Conservation (phyloP, 345 rosid species). For the Bretschneidera sinensis region DNA sequence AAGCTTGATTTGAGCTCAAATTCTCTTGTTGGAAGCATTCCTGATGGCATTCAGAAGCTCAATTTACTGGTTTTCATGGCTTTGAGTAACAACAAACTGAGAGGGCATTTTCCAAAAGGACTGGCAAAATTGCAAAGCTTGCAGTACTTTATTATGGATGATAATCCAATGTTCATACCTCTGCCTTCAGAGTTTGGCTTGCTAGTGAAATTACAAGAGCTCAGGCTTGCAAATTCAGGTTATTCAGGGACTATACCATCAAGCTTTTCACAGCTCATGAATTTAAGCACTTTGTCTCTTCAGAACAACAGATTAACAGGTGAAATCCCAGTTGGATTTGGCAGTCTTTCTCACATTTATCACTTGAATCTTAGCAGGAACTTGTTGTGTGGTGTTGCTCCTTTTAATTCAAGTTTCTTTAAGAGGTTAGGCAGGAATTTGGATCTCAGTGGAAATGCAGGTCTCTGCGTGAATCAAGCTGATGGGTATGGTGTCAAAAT, state of each 20-base stretch:
- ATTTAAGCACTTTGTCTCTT: conserved; percentile 72
- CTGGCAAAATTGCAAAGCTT: conserved; percentile 50
- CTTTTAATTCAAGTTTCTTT: conserved; percentile 60
- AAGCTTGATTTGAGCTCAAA: conserved; percentile 90
- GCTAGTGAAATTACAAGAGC: conserved; percentile 62
- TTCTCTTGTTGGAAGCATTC: conserved; percentile 49
- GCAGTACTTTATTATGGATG: conserved; percentile 85
- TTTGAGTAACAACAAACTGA: conserved; percentile 61
- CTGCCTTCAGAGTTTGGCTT: conserved; percentile 59
- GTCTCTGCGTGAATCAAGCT: conserved; percentile 65
- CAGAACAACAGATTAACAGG: conserved; percentile 74
- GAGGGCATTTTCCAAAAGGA: conserved; percentile 56
- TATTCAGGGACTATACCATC: conserved; percentile 63
- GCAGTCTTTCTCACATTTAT: conserved; percentile 47
- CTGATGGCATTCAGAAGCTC: conserved; percentile 51
- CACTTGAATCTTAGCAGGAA: conserved; percentile 82
- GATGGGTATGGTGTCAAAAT: conserved; percentile 54
- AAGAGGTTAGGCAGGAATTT: conserved; percentile 64
- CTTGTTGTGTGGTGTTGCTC: conserved; percentile 58
- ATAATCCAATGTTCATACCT: conserved; percentile 62
- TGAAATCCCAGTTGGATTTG: conserved; percentile 54
- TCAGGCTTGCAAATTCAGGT: conserved; percentile 73
- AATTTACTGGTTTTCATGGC: conserved; percentile 58
- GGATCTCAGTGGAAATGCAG: conserved; percentile 78
- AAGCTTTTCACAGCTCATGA: conserved; percentile 45